Evolutionary conservation across 2,329 filamentous ascomycete genomes (phyloP), one percentile per base, ranked within the genome.

Genomic region (Exserohilum rostratum): DNA sequence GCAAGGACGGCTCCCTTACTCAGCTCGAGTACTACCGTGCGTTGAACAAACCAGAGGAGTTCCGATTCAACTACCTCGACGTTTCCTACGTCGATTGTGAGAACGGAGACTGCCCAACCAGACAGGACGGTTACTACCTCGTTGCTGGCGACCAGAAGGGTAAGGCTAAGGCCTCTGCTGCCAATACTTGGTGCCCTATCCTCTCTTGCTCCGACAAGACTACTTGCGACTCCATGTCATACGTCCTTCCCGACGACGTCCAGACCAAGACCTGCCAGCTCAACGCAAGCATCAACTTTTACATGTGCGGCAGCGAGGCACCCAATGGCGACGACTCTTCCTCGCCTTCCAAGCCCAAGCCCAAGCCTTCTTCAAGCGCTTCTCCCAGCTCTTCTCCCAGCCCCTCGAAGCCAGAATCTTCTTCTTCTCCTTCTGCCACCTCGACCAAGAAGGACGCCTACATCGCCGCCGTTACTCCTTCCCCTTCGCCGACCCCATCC

Each of bases 21-120:
- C 75, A 77, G 50, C 56, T 77, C 38, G 75, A 77, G 58, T 77
- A 77, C 69, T 74, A 63, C 57, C 60, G 70, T 40, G 31, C 58
- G 37, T 57, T 59, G 30, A 49, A 52, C 15, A 49, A 47, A 7
- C 25, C 42, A 5, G 44, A 45, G 2, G 5, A 9, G 17, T 69
- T 55, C 51, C 45, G 49, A 22, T 57, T 46, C 46, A 71, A 76
- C 64, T 75, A 67, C 55, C 68, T 75, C 39, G 74, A 77, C 54
- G 68, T 77, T 11, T 76, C 73, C 20, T 74, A 73, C 45, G 73
- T 76, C 17, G 70, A 76, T 53, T 76, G 74, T 29, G 51, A 27
- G 29, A 31, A 38, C 11, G 6, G 15, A 11, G 60, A 70, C 39
- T 76, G 74, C 66, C 74, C 74, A 7, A 69, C 69, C 29, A 62